Evolutionary conservation across 345 rosid genomes (phyloP), one percentile per base, ranked within the genome.

Genomic region (Sonneratia caseolaris): DNA sequence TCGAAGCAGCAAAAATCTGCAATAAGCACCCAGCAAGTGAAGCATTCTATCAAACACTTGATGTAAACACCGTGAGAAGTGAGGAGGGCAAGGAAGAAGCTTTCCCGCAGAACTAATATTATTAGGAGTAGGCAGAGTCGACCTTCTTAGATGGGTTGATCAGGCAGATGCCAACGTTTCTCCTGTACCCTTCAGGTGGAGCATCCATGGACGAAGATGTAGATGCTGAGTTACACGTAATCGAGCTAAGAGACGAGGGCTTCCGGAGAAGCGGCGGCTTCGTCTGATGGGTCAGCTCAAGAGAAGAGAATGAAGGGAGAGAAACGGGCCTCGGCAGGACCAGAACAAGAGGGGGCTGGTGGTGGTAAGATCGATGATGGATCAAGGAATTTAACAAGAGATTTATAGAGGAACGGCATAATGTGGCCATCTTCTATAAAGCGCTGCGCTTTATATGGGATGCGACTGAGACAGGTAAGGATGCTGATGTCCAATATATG

Each of bases 81-180:
- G 45, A 42, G 45, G 3, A 42, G 35, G 14, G 37, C 10, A 61
- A 61, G 59, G 24, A 53, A 53, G 59, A 53, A 6, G 22, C 59
- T 19, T 53, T 53, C 59, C 59, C 22, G 18, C 59, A 21, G 16
- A 4, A 53, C 16, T 18, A 53, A 53, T 21, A 21, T 6, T 18
- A 53, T 53, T 8, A 19, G 59, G 7, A 19, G 59, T 18, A 18
- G 22, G 22, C 59, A 4, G 38, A 14, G 2, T 15, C 27, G 38
- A 62, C 66, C 97, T 95, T 90, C 78, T 89, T 95, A 77, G 89
- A 85, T 7, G 91, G 37, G 75, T 89, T 90, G 79, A 95, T 82
- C 70, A 95, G 88, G 77, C 99, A 95, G 66, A 95, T 82, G 18
- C 98, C 98, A 10, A 93, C 98, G 64, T 93, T 91, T 84, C 84